A percentile compares a stretch with the other conserved stretches of the same genome.
These are phyloP conservation scores for Fusarium setosum DNA, from an alignment of 2,329 filamentous ascomycete species.

Conservation along the genomic window DNA sequence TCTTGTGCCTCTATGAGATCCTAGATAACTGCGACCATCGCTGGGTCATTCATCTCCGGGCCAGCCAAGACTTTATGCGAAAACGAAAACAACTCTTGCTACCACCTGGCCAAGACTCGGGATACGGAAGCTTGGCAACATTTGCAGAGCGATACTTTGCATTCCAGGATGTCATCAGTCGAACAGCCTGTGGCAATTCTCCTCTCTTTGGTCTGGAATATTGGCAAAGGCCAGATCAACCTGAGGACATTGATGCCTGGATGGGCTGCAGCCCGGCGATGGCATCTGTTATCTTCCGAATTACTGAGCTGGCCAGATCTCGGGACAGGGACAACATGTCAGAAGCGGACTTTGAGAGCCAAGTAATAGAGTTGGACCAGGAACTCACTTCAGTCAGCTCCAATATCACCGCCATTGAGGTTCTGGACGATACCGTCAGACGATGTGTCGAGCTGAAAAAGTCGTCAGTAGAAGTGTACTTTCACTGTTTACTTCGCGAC, in stretches of 20 bases:
- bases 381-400: slow-evolving; percentile 5
- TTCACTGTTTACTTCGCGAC: slow-evolving; percentile 57
- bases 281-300: slow-evolving; percentile 57
- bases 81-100: slow-evolving; percentile 45
- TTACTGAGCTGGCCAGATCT: slow-evolving; percentile 58
- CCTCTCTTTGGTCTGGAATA: slow-evolving; percentile 60
- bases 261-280: slow-evolving; percentile 61
- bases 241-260: slow-evolving; percentile 51
- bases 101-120: slow-evolving; percentile 6
- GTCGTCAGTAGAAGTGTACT: slow-evolving; percentile 56
- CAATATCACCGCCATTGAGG: not conserved
- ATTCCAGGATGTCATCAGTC: slow-evolving; percentile 62
- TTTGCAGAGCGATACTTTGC: slow-evolving; percentile 61
- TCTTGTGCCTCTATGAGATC: slow-evolving; percentile 39
- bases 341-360: not conserved
- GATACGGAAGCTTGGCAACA: slow-evolving; percentile 30
- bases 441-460: slow-evolving; percentile 47
- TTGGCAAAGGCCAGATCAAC: slow-evolving; percentile 49
- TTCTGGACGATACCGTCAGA: slow-evolving; percentile 32
- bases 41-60: slow-evolving; percentile 61
- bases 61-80: slow-evolving; percentile 58
- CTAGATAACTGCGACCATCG: slow-evolving; percentile 38
- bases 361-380: slow-evolving; percentile 9
- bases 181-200: slow-evolving; percentile 60
- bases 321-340: slow-evolving; percentile 4